Base-by-base conservation (phyloP, 805 yeast species). In the Starmerella geochares region DNA sequence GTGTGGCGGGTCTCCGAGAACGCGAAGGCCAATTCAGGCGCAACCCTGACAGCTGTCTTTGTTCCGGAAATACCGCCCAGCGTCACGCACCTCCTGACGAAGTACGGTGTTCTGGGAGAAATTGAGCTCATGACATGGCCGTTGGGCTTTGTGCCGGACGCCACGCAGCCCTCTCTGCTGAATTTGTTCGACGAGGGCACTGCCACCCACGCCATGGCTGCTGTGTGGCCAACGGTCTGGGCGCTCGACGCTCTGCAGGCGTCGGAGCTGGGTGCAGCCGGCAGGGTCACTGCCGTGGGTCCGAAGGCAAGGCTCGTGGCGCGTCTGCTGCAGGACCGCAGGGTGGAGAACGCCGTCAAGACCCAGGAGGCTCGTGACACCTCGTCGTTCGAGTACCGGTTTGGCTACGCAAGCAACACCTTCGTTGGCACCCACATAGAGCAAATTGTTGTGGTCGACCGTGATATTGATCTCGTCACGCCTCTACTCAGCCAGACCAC, bases 391-490 rank as follows among this genome's bases (percentile, higher is more conserved):
- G 65, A 62, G 47, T 53, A 63, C 54, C 38, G 59, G 44, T 60
- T 60, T 50, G 63, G 65, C 29, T 54, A 54, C 40, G 24, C 58
- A 11, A 54, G 58, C 51, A 49, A 57, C 45, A 53, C 60, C 0
- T 62, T 66, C 43, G 53, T 58, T 2, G 69, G 69, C 13, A 53
- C 61, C 6, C 51, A 54, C 3, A 57, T 69, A 25, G 74, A 70
- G 46, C 94, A 90, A 60, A 66, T 88, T 25, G 71, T 90, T 5
- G 80, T 88, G 1, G 60, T 90, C 19, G 97, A 90, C 61, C 70
- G 98, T 43, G 77, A 80, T 47, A 63, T 81, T 25, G 98, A 90
- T 65, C 73, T 77, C 38, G 64, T 83, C 4, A 78, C 94, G 1
- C 81, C 86, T 1, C 59, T 86, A 10, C 66, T 86, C 48, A 77